Conservation (phyloP, 2,329 filamentous ascomycete species). For the Diaporthe sp. region DNA sequence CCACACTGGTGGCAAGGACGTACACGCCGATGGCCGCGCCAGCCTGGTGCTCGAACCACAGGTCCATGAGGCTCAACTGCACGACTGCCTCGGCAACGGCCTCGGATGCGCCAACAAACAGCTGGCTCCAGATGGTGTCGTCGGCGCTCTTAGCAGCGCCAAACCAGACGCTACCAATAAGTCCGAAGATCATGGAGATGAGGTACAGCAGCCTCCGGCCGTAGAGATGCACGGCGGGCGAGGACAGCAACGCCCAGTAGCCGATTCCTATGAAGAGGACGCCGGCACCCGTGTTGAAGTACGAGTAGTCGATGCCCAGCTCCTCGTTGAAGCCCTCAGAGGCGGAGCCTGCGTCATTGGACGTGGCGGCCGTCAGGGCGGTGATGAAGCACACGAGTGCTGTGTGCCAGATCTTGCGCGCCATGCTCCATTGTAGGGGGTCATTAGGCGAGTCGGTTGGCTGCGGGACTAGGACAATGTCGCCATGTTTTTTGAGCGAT, state of each 20-base stretch:
- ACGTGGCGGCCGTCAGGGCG: constrained; percentile 67
- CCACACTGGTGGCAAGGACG: constrained; percentile 67
- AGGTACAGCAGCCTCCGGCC: constrained; percentile 69
- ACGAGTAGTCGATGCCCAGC: constrained; percentile 62
- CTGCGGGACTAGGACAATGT: constrained; percentile 66
- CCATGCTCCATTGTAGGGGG: constrained; percentile 64
- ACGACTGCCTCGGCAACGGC: constrained; percentile 69
- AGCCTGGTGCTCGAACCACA: constrained; percentile 71
- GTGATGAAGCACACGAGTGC: constrained; percentile 67
- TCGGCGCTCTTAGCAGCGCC: constrained; percentile 57
- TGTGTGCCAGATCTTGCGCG: constrained; percentile 65
- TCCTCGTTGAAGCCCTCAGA: constrained; percentile 64
- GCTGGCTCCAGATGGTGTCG: constrained; percentile 68
- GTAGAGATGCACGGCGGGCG: constrained; percentile 67
- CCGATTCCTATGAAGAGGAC: constrained; percentile 70
- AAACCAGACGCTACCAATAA: constrained; percentile 67
- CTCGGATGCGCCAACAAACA: constrained; percentile 71
- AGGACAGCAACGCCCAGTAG: constrained; percentile 67
- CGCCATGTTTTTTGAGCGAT: constrained; percentile 48
- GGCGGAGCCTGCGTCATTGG: constrained; percentile 68
- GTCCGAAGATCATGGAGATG: constrained; percentile 58
- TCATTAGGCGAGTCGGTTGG: constrained; percentile 68
- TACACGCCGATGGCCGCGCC: constrained; percentile 68
- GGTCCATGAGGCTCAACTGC: constrained; percentile 69
- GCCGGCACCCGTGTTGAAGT: constrained; percentile 64